A percentile compares a stretch with the other conserved stretches of the same genome.
Conservation (phyloP, 352 stramenopile genomes). For the Pythium brachiatum region DNA sequence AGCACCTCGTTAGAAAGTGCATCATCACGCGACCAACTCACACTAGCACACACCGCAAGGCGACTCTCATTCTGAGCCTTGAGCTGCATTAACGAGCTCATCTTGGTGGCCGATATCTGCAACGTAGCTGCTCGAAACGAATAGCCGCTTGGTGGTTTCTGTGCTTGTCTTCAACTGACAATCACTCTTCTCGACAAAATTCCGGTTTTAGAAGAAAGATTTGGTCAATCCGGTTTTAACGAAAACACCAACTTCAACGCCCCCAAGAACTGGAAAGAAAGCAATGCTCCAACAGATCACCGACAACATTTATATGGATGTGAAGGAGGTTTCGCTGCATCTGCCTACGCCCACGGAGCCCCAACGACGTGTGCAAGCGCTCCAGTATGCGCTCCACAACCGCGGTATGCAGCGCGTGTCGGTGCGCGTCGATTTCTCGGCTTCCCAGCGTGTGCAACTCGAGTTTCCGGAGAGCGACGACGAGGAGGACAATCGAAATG, state of each 20-base stretch:
- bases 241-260: slow-evolving; percentile 12
- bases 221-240: slow-evolving; percentile 7
- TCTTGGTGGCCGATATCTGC: slow-evolving; percentile 18
- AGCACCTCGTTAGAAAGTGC: slow-evolving; percentile 1
- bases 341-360: neutral
- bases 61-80: slow-evolving; percentile 83
- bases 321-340: slow-evolving; percentile 24
- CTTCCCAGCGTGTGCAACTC: slow-evolving; percentile 38
- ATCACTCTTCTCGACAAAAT: slow-evolving; percentile 14
- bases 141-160: neutral
- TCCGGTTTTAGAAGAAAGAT: slow-evolving; percentile 4
- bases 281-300: slow-evolving; percentile 22
- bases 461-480: slow-evolving; percentile 11
- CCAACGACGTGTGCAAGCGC: slow-evolving; percentile 7
- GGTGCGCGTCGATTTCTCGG: slow-evolving; percentile 45
- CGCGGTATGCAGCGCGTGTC: slow-evolving; percentile 32
- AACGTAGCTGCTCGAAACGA: neutral
- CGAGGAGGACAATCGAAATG: neutral
- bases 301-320: slow-evolving; percentile 33
- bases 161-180: slow-evolving; percentile 12
- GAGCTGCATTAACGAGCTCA: slow-evolving; percentile 81
- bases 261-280: neutral
- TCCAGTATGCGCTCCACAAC: slow-evolving; percentile 51
- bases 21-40: neutral
- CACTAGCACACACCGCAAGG: slow-evolving; percentile 40